Evolutionary conservation across 2,329 filamentous ascomycete species (phyloP).

Genomic region (Curvularia hawaiiensis): DNA sequence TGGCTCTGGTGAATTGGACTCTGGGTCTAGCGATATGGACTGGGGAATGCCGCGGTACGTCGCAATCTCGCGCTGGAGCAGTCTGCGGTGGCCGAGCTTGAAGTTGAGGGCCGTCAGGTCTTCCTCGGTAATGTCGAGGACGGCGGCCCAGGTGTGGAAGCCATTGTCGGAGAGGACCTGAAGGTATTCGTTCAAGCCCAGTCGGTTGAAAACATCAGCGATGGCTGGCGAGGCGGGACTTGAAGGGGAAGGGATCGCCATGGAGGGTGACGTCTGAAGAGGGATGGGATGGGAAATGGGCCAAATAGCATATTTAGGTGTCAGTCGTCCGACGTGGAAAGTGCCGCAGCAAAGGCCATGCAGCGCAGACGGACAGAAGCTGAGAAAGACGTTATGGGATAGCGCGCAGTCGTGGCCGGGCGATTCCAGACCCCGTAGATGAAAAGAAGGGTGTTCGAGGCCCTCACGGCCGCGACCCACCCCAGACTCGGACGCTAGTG

Average conservation of each 20-base stretch:
- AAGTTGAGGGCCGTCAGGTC: constrained; percentile 45
- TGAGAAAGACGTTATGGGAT: constrained; percentile 15
- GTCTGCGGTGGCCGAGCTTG: constrained; percentile 48
- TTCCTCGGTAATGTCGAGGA: constrained; percentile 50
- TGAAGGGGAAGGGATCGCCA: constrained; percentile 36
- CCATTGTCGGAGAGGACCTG: constrained; percentile 41
- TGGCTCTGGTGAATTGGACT: constrained; percentile 24
- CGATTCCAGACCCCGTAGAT: constrained; percentile 18
- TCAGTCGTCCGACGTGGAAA: constrained; percentile 8
- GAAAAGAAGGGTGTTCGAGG: constrained; percentile 24
- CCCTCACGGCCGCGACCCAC: constrained; percentile 15
- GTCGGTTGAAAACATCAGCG: constrained; percentile 36
- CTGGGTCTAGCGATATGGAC: constrained; percentile 34
- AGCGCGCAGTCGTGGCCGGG: constrained; percentile 20
- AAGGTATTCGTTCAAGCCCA: constrained; percentile 39
- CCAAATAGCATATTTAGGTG: constrained; percentile 17
- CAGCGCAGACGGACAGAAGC: constrained; percentile 8
- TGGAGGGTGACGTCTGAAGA: constrained; percentile 26
- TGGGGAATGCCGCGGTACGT: constrained; percentile 41
- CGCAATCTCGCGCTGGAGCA: constrained; percentile 49
- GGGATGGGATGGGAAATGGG: constrained; percentile 21
- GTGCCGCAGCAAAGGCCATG: constrained; percentile 8
- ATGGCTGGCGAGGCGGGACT: constrained; percentile 30
- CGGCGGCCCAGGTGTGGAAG: constrained; percentile 46
- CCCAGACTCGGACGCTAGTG: constrained; percentile 10